phyloP scores from a whole-genome alignment of 139 green algal genomes.

The Closterium sp. region DNA sequence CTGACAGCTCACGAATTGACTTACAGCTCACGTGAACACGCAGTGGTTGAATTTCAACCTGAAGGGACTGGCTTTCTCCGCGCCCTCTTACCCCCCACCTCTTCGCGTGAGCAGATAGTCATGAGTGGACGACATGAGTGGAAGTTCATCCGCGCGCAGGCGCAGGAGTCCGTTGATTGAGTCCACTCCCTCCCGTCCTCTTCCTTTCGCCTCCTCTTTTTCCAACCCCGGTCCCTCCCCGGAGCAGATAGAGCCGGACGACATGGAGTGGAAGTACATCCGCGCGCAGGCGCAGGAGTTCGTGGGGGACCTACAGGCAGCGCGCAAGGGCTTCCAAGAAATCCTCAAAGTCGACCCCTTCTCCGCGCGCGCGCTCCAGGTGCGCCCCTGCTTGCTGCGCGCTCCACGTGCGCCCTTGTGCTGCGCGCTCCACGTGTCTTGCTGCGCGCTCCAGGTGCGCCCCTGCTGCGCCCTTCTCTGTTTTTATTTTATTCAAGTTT shows the following conservation, averaged over 20 bases:
- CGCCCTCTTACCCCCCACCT: not conserved
- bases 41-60: too few species aligned
- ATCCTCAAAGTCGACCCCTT: constrained; percentile 19
- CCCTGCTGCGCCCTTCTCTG: not conserved
- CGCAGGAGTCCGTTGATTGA: not conserved
- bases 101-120: not conserved
- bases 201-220: too few species aligned
- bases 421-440: too few species aligned
- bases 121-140: not conserved
- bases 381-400: not conserved
- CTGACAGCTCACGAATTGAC: too few species aligned
- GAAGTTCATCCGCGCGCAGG: constrained; percentile 9
- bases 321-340: constrained; percentile 6
- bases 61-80: too few species aligned
- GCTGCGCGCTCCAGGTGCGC: constrained; percentile 25
- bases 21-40: too few species aligned
- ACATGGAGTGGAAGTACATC: constrained; percentile 25
- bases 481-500: too few species aligned
- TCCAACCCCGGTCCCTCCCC: too few species aligned
- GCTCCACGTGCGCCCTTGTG: constrained; percentile 7
- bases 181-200: too few species aligned
- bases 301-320: not conserved
- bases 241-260: constrained; percentile 18
- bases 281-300: constrained; percentile 24
- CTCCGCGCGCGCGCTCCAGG: constrained; percentile 33